phyloP scores from a whole-genome alignment of 495 filamentous ascomycete species.

The Aspergillus olivimuriae region DNA sequence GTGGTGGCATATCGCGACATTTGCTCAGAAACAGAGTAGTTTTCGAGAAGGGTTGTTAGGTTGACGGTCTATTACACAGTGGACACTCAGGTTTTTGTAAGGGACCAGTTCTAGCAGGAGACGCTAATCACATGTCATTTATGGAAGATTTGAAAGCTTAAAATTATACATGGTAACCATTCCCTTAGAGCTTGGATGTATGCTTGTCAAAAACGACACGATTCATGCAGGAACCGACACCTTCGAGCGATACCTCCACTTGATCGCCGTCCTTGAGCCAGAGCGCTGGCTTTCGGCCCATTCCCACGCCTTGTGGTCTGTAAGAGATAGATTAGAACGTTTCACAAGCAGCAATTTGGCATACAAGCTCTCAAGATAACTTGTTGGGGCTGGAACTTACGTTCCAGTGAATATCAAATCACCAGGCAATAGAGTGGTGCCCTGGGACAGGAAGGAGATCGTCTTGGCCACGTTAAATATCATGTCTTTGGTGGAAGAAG shows the following conservation, averaged over 20 bases:
- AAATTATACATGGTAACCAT: not conserved
- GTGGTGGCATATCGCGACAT: slow-evolving; percentile 1
- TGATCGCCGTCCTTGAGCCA: slow-evolving; percentile 78
- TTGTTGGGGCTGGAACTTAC: slow-evolving; percentile 43
- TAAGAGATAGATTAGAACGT: slow-evolving; percentile 8
- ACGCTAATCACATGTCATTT: not conserved
- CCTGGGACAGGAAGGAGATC: slow-evolving; percentile 68
- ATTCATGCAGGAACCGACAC: slow-evolving; percentile 65
- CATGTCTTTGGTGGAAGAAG: slow-evolving; percentile 71
- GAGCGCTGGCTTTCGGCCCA: slow-evolving; percentile 63
- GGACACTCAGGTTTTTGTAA: too few species aligned
- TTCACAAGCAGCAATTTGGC: too few species aligned
- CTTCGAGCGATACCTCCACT: slow-evolving; percentile 69
- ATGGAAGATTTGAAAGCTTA: not conserved
- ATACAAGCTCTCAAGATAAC: slow-evolving; percentile 1
- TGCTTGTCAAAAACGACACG: slow-evolving; percentile 60
- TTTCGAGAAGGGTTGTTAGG: too few species aligned
- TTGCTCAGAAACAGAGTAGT: slow-evolving; percentile 9
- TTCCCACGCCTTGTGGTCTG: slow-evolving; percentile 71
- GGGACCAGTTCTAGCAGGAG: not conserved
- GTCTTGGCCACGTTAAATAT: slow-evolving; percentile 72
- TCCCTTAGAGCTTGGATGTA: slow-evolving; percentile 44
- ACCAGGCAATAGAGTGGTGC: slow-evolving; percentile 70
- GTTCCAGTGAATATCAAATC: slow-evolving; percentile 86
- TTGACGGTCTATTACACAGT: too few species aligned